Conservation (phyloP, 108 stramenopile genomes). For the Conticribra guillardii region DNA sequence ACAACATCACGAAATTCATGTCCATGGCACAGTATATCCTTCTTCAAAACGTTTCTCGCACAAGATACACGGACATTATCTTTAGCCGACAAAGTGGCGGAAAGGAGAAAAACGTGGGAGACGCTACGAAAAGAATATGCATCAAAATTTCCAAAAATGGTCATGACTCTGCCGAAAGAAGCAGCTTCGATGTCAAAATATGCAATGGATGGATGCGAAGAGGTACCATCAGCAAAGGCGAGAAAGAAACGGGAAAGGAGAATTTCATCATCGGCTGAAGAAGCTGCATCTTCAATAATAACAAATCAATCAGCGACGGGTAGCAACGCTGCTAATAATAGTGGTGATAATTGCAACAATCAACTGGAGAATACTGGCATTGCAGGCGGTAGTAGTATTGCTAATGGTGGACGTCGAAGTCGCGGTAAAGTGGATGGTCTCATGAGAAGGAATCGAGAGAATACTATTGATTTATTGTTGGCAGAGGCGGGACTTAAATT, state of each 20-base stretch:
- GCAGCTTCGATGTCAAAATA: constrained; percentile 23
- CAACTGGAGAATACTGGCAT: too few relatives aligned
- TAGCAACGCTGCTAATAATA: too few relatives aligned
- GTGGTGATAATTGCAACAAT: too few relatives aligned
- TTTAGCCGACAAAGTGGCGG: constrained; percentile 28
- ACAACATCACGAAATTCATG: background rate
- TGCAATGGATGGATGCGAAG: constrained; percentile 8
- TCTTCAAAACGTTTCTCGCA: constrained; percentile 18
- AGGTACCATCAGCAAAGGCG: background rate
- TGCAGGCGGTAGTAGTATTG: too few relatives aligned
- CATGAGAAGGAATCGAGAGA: constrained; percentile 14
- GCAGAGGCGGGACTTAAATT: background rate
- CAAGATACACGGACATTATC: constrained; percentile 13
- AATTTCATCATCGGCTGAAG: too few relatives aligned
- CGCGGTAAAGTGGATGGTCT: constrained; percentile 1
- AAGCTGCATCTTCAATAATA: background rate
- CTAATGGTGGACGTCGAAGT: too few relatives aligned
- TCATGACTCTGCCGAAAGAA: constrained; percentile 20
- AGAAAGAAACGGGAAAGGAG: background rate
- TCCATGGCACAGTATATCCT: constrained; percentile 11
- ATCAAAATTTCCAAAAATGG: constrained; percentile 33
- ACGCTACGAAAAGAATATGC: constrained; percentile 26
- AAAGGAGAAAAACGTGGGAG: constrained; percentile 34
- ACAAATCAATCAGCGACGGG: background rate
- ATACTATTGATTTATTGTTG: constrained; percentile 10